A percentile compares a stretch with the other conserved stretches of the same genome.
Conservation (phyloP, 148 eudicot genomes). For the Diospyros lotus region DNA sequence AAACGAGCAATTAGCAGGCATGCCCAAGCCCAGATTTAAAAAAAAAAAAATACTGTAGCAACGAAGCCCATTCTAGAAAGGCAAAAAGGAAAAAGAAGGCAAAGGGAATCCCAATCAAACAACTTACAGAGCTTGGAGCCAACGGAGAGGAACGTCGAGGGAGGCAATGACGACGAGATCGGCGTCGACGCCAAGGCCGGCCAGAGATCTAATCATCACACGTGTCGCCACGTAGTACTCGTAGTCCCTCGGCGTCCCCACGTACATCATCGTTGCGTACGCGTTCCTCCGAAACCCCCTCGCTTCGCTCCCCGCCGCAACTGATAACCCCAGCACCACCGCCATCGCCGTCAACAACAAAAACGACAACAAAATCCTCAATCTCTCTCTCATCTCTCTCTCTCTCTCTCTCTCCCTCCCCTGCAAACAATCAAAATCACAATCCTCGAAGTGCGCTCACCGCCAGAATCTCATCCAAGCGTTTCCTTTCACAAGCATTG, state of each 20-base stretch:
- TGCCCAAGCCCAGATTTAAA: too few species aligned
- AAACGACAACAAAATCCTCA: constrained; percentile 8
- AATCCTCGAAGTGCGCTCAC: not conserved
- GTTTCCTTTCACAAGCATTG: not conserved
- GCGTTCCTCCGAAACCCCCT: constrained; percentile 46
- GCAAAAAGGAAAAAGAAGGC: not conserved
- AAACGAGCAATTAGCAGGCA: too few species aligned
- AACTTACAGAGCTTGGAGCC: constrained; percentile 77
- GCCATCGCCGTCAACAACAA: not conserved
- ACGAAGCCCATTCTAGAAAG: too few species aligned
- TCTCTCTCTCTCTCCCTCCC: not conserved
- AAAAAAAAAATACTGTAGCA: too few species aligned
- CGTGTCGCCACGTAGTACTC: constrained; percentile 91
- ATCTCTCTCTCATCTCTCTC: constrained; percentile 3
- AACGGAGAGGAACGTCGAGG: constrained; percentile 69
- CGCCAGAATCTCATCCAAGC: not conserved
- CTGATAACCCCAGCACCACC: not conserved
- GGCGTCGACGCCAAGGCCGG: constrained; percentile 51
- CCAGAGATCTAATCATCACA: constrained; percentile 80
- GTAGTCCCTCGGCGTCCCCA: constrained; percentile 97
- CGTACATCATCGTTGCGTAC: constrained; percentile 96
- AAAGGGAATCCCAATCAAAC: not conserved
- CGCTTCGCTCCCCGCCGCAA: not conserved
- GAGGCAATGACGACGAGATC: constrained; percentile 98
- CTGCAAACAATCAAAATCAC: not conserved